These are phyloP conservation scores for Parachaetomium inaequale DNA, from an alignment of 495 filamentous ascomycete genomes.

Conservation along the genomic window DNA sequence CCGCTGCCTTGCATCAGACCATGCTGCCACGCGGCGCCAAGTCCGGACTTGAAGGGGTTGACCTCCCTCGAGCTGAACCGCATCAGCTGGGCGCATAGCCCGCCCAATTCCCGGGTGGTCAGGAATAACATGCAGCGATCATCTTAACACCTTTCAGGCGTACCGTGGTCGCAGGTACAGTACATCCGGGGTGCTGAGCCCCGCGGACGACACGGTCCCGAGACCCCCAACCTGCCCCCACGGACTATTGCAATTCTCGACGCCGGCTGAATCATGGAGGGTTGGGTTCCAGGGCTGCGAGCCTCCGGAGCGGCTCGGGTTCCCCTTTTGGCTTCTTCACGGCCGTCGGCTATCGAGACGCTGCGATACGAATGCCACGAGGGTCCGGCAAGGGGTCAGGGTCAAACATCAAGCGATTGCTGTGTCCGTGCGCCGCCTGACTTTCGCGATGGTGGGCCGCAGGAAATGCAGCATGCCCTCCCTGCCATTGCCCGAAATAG, in stretches of 20 bases:
- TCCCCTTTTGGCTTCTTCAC: not conserved
- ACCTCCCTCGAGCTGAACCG: not conserved
- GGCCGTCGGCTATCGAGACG: not conserved
- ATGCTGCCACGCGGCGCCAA: slow-evolving; percentile 7
- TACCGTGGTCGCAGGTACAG: not conserved
- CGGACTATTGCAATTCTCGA: not conserved
- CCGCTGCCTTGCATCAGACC: slow-evolving; percentile 1
- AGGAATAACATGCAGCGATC: slow-evolving; percentile 9
- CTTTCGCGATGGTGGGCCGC: not conserved
- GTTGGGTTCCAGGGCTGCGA: not conserved
- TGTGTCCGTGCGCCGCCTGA: not conserved
- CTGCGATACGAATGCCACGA: not conserved
- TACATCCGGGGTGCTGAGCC: not conserved
- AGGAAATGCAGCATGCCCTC: slow-evolving; percentile 3
- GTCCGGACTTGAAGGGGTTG: not conserved
- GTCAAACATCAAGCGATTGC: not conserved
- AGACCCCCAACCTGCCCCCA: not conserved
- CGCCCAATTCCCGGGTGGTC: slow-evolving; percentile 1
- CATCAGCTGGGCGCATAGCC: slow-evolving; percentile 1
- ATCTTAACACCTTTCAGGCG: not conserved
- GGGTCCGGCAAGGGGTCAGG: not conserved
- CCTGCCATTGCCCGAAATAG: slow-evolving; percentile 1
- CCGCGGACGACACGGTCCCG: not conserved
- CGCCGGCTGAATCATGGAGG: not conserved
- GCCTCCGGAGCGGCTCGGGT: not conserved